Evolutionary conservation across 2,329 filamentous ascomycete genomes (phyloP).

Genomic region (Aspergillus tubingensis): DNA sequence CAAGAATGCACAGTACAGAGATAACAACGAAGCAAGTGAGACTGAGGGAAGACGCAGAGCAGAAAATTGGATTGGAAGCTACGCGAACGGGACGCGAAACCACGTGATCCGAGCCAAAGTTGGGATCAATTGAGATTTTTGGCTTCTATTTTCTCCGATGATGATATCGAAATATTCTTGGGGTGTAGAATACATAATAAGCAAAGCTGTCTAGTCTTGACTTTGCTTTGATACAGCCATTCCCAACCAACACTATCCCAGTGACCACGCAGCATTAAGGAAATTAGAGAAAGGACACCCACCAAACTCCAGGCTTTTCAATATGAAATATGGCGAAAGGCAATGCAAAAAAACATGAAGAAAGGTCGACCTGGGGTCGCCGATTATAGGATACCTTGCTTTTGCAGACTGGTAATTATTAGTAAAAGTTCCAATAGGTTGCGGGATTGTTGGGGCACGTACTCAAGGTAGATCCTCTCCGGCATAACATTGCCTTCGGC

Average conservation of each 20-base stretch:
- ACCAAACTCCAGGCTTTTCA: conserved; percentile 37
- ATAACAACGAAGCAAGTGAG: neutral
- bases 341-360: conserved; percentile 3
- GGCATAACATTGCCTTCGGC: conserved; percentile 98
- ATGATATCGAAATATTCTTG: neutral
- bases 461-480: conserved; percentile 93
- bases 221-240: conserved; percentile 14
- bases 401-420: conserved; percentile 62
- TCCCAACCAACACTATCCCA: conserved; percentile 21
- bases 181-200: conserved; percentile 22
- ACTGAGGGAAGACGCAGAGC: neutral
- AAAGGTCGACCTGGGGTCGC: neutral
- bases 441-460: conserved; percentile 23
- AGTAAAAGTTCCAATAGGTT: conserved; percentile 18
- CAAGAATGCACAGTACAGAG: neutral
- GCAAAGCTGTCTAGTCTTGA: conserved; percentile 2
- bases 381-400: conserved; percentile 76
- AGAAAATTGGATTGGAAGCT: neutral
- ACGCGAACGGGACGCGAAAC: neutral
- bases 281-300: conserved; percentile 20
- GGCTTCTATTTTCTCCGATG: neutral
- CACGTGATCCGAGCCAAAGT: neutral
- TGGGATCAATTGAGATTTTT: neutral
- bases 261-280: conserved; percentile 14
- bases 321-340: conserved; percentile 14